Evolutionary conservation across 2,329 filamentous ascomycete genomes (phyloP).

Genomic region (Monascus ruber): DNA sequence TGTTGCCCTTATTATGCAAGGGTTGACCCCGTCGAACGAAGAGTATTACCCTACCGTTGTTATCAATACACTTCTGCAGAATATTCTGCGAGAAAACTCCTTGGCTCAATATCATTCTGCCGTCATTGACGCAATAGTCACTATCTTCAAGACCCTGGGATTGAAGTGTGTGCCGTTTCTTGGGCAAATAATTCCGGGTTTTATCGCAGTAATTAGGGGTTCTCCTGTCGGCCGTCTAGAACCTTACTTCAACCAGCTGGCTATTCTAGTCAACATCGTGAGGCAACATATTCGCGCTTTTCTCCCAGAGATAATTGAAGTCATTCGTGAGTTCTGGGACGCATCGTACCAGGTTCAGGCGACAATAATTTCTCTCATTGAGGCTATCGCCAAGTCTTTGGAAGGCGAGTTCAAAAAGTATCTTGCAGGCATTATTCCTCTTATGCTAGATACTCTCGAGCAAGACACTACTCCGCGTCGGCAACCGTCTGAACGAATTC

Average conservation of each 20-base stretch:
- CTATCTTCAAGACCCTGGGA: conserved; percentile 92
- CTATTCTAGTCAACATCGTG: conserved; percentile 86
- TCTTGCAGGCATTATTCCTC: conserved; percentile 71
- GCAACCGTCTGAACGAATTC: conserved; percentile 74
- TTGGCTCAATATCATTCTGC: conserved; percentile 82
- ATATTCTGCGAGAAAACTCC: conserved; percentile 79
- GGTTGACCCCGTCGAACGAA: conserved; percentile 88
- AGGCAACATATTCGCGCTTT: conserved; percentile 92
- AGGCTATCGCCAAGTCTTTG: conserved; percentile 83
- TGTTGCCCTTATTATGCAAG: conserved; percentile 96
- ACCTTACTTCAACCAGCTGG: conserved; percentile 94
- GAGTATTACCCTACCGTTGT: conserved; percentile 98
- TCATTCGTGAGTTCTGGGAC: conserved; percentile 85
- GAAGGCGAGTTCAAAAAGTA: conserved; percentile 99
- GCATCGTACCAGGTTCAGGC: conserved; percentile 68
- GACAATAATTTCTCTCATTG: conserved; percentile 83
- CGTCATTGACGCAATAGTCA: conserved; percentile 97
- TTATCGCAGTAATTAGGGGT: conserved; percentile 76
- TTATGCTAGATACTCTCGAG: conserved; percentile 91
- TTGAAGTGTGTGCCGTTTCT: conserved; percentile 94
- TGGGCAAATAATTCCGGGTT: conserved; percentile 86
- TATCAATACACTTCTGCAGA: conserved; percentile 82
- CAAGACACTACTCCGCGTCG: conserved; percentile 66
- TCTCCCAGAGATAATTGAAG: conserved; percentile 71
- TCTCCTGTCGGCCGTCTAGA: conserved; percentile 70